Percentiles rank a stretch among this genome's conserved stretches.
These are phyloP conservation scores for Lindgomyces ingoldianus DNA, from an alignment of 495 filamentous ascomycete species.

Conservation along the genomic window DNA sequence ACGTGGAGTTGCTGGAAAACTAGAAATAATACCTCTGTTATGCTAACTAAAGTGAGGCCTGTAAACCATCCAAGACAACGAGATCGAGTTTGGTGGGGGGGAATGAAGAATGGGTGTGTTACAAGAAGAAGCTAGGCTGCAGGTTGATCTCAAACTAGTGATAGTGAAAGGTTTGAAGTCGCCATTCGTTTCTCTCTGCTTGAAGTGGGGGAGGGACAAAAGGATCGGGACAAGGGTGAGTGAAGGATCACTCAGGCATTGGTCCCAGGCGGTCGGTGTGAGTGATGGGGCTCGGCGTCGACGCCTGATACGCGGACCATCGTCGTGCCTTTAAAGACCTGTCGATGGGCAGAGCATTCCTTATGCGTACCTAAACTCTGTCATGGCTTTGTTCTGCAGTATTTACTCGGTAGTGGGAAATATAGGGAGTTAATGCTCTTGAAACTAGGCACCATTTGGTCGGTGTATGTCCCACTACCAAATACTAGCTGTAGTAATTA, in stretches of 20 bases:
- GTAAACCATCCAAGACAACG: no score
- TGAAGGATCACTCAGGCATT: neutral
- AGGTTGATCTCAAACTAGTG: no score
- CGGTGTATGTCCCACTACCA: no score
- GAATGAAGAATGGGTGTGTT: no score
- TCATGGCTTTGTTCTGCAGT: neutral
- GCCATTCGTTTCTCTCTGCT: neutral
- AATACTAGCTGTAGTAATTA: no score
- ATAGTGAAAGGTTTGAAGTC: neutral
- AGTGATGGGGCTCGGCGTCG: neutral
- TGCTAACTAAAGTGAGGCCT: neutral
- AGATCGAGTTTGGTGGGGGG: no score
- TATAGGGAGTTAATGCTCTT: no score
- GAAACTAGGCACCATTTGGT: no score
- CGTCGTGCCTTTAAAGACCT: neutral
- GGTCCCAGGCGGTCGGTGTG: neutral
- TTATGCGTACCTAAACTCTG: neutral
- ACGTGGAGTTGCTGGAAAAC: neutral
- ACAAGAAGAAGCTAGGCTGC: no score
- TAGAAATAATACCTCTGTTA: neutral
- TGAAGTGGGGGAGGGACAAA: neutral
- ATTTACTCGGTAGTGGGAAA: no score
- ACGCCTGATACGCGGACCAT: neutral
- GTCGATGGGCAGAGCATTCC: neutral
- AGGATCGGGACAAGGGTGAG: neutral